Conservation (phyloP, 2,329 filamentous ascomycete species). For the Bipolaris bicolor region DNA sequence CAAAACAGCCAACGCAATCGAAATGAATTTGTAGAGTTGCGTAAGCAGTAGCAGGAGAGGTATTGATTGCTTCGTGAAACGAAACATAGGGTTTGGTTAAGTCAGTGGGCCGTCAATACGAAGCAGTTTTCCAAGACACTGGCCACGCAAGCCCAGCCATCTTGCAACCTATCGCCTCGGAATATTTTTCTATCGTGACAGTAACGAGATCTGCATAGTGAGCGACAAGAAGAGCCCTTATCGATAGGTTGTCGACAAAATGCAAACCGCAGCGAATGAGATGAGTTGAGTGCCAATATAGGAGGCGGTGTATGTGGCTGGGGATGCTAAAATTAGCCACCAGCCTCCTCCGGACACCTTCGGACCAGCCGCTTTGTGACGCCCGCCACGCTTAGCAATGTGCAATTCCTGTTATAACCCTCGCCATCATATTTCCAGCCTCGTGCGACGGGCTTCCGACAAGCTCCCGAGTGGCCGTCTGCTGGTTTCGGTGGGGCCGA, state of each 20-base stretch:
- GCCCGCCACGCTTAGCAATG: neutral
- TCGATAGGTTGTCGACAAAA: neutral
- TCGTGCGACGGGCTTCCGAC: slow-evolving; percentile 2
- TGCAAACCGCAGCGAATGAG: slow-evolving; percentile 1
- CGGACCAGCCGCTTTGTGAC: slow-evolving; percentile 6
- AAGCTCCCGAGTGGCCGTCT: slow-evolving; percentile 1
- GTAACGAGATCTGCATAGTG: neutral
- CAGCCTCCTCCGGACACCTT: slow-evolving; percentile 4
- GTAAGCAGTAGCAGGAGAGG: neutral
- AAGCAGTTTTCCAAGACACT: neutral
- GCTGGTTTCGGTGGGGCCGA: slow-evolving; percentile 7
- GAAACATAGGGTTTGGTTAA: neutral
- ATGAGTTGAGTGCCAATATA: neutral
- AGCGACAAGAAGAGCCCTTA: neutral
- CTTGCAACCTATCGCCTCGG: neutral
- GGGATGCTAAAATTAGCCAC: slow-evolving; percentile 12
- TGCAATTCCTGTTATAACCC: neutral
- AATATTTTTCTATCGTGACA: neutral
- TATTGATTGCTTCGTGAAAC: slow-evolving; percentile 4
- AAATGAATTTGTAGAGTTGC: neutral
- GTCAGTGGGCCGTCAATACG: neutral
- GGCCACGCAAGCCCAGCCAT: slow-evolving; percentile 6
- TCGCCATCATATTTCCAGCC: neutral
- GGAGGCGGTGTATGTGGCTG: slow-evolving; percentile 14
- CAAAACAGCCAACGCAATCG: neutral